Conservation (phyloP, 306 rosid species). For the Lupinus albus region DNA sequence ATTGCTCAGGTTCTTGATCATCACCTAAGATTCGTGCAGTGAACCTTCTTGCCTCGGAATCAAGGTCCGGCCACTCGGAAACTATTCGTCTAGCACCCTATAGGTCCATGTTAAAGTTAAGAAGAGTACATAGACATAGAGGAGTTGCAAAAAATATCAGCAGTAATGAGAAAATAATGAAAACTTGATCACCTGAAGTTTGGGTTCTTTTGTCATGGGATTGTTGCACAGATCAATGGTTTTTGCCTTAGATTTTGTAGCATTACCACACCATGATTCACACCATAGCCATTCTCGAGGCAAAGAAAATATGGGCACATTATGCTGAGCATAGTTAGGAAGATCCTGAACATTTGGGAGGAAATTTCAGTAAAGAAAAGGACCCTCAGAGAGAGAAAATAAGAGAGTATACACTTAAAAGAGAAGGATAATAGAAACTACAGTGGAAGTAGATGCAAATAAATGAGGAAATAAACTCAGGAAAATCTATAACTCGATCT, state of each 20-base stretch:
- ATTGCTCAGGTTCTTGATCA: constrained; percentile 53
- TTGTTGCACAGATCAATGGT: constrained; percentile 98
- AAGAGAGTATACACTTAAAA: too few species aligned
- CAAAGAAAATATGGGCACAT: constrained; percentile 85
- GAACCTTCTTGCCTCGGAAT: constrained; percentile 80
- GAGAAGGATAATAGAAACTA: too few species aligned
- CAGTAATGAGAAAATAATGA: constrained; percentile 2
- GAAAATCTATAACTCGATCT: too few species aligned
- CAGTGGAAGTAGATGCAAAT: too few species aligned
- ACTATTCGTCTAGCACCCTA: constrained; percentile 97
- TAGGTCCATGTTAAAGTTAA: constrained; percentile 24
- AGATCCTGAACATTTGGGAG: constrained; percentile 73
- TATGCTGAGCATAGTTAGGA: constrained; percentile 98
- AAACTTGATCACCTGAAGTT: constrained; percentile 70
- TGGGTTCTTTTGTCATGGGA: constrained; percentile 99
- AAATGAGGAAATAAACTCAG: too few species aligned
- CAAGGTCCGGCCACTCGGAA: constrained; percentile 93
- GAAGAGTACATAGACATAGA: background rate
- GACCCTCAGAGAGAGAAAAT: background rate
- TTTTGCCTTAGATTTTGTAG: constrained; percentile 91
- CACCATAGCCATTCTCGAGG: constrained; percentile 99
- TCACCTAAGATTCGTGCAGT: constrained; percentile 80
- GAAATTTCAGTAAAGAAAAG: constrained; percentile 27
- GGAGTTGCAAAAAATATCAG: constrained; percentile 3
- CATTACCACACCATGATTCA: constrained; percentile 99